Evolutionary conservation across 148 eudicot species (phyloP).

Genomic region (Arctostaphylos glauca): DNA sequence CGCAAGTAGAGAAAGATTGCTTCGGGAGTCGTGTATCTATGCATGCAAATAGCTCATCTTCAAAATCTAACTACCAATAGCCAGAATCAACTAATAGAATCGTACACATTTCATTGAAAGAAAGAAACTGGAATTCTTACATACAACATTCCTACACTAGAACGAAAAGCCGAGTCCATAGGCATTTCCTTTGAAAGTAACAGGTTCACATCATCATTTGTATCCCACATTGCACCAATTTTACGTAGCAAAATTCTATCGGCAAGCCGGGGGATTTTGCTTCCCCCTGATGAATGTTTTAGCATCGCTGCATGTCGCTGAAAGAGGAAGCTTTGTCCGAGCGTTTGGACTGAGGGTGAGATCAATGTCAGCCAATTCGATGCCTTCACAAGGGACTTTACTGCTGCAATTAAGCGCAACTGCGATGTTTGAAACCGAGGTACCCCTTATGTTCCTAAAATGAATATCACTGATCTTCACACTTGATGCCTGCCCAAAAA

Average conservation of each 20-base stretch:
- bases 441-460: constrained; percentile 63
- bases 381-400: constrained; percentile 44
- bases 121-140: neutral
- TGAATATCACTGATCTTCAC: constrained; percentile 31
- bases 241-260: neutral
- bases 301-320: constrained; percentile 40
- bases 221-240: neutral
- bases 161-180: neutral
- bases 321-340: neutral
- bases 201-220: too few species aligned
- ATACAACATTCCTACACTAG: neutral
- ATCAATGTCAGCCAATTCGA: constrained; percentile 39
- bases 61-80: neutral
- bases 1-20: too few species aligned
- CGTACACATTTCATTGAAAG: neutral
- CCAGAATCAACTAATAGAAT: neutral
- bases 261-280: constrained; percentile 24
- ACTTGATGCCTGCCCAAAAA: neutral
- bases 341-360: neutral
- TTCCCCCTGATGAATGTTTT: constrained; percentile 31
- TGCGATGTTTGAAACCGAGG: constrained; percentile 21
- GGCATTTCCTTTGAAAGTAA: neutral
- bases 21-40: too few species aligned
- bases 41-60: neutral
- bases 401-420: constrained; percentile 43